phyloP scores from a whole-genome alignment of 768 basidiomycete genomes.

The Collybiopsis confluens region DNA sequence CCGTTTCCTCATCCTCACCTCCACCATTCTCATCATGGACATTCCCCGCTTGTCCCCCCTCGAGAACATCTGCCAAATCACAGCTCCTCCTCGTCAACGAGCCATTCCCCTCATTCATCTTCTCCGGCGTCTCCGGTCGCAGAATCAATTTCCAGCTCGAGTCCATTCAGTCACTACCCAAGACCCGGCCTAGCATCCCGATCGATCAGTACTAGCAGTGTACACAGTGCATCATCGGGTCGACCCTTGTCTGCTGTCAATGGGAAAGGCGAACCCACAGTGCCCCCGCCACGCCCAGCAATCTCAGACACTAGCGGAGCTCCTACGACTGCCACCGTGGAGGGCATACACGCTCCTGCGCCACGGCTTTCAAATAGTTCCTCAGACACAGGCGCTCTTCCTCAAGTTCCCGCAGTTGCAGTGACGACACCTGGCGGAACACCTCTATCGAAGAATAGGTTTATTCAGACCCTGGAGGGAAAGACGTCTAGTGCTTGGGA shows the following conservation, averaged over 20 bases:
- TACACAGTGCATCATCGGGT: background rate
- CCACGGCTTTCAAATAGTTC: background rate
- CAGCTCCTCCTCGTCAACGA: background rate
- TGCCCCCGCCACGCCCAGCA: background rate
- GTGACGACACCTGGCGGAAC: background rate
- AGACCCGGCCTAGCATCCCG: background rate
- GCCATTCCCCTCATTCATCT: conserved; percentile 2
- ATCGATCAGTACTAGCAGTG: background rate
- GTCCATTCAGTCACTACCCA: conserved; percentile 2
- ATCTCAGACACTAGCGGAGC: background rate
- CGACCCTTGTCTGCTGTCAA: background rate
- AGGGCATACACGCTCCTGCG: background rate
- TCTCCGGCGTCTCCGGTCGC: background rate
- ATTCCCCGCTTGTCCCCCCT: background rate
- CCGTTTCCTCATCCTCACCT: conserved; percentile 4
- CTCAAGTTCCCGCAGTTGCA: background rate
- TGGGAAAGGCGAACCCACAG: background rate
- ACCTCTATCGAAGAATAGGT: background rate
- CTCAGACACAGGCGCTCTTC: background rate
- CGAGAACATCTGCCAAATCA: conserved; percentile 1
- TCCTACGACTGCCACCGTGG: background rate
- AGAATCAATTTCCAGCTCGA: background rate
- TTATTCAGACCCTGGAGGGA: conserved; percentile 5
- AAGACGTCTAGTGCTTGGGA: conserved; percentile 6
- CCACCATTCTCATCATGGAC: background rate